Base-by-base conservation (phyloP, 2,329 filamentous ascomycete species). In the Neobulgaria alba region DNA sequence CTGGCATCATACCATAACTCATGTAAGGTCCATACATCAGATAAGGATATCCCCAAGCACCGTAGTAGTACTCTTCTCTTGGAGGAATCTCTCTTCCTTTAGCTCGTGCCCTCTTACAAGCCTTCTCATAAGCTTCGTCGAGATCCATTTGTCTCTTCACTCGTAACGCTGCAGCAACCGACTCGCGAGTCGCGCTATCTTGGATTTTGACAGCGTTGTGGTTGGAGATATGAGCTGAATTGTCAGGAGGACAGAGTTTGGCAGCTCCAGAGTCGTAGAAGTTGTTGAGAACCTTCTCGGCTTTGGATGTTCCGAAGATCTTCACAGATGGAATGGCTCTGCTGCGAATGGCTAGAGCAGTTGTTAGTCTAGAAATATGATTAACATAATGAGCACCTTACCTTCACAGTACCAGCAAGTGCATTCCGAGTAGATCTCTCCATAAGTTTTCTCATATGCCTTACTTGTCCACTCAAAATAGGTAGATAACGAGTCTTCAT, bases 331-430 rank as follows among this genome's bases (percentile, higher is more conserved):
- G 69, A 2, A 75, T 66, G 52, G 78, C 68, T 2, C 71, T 63
- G 32, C 75, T 66, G 23, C 82, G 75, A 39, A 80, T 71, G 4
- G 78, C 53, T 51, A 39, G n/a, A 16, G 26, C 10, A 31, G 30
- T 4, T 12, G 23, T 45, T 38, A 42, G n/a, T n/a, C n/a, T n/a
- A n/a, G n/a, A n/a, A n/a, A 26, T 26, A 26, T 26, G 7, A 26
- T 26, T 20, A n/a, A 10, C 3, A 12, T 23, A 12, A 18, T 38
- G 33, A 32, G 33, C 15, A 8, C 17, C 50, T 29, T 42, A 64
- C 65, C 72, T 61, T 92, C 85, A 61, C 86, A 93, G 59, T 89
- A 87, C 83, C 84, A 89, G 60, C 85, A 89, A 0, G 77, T 84
- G 53, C 85, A 90, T 59, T 84, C 80, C 1, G 74, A 80, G 58